Percentiles rank a stretch among this genome's conserved stretches.
Evolutionary conservation across 2,329 filamentous ascomycete species (phyloP).

Genomic region (Fusarium chaquense): DNA sequence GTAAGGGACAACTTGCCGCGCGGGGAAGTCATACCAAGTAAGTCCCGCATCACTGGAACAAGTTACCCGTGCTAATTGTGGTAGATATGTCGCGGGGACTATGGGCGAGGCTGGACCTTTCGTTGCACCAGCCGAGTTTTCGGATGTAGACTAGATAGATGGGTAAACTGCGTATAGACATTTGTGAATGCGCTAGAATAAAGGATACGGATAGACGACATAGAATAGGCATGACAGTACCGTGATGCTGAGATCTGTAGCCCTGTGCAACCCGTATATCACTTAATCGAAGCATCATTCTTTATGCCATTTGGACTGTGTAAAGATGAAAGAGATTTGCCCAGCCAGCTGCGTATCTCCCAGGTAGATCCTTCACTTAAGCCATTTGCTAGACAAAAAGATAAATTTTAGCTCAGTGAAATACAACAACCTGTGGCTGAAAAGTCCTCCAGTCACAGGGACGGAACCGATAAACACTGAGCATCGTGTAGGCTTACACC

Average conservation of each 20-base stretch:
- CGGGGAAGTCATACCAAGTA: constrained; percentile 76
- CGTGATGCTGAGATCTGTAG: neutral
- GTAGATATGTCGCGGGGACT: constrained; percentile 59
- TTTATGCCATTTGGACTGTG: too few relatives aligned
- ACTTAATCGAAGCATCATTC: too few relatives aligned
- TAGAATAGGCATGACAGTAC: neutral
- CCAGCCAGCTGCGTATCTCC: too few relatives aligned
- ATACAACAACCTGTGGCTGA: too few relatives aligned
- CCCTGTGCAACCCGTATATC: neutral
- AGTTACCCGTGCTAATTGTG: neutral
- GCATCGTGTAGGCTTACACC: too few relatives aligned
- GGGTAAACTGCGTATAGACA: neutral
- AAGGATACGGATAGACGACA: neutral
- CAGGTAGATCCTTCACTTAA: too few relatives aligned
- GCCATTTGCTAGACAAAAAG: too few relatives aligned
- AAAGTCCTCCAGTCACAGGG: too few relatives aligned
- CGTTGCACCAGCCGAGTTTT: constrained; percentile 53
- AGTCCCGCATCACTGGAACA: constrained; percentile 24
- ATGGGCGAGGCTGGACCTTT: constrained; percentile 54
- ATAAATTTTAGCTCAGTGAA: too few relatives aligned
- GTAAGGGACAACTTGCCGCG: constrained; percentile 69
- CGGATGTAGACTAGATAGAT: constrained; percentile 51
- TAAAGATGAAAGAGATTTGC: too few relatives aligned
- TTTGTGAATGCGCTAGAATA: neutral
- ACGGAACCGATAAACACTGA: too few relatives aligned